phyloP scores from a whole-genome alignment of 1,284 basidiomycete genomes.

The Hortiboletus rubellus region DNA sequence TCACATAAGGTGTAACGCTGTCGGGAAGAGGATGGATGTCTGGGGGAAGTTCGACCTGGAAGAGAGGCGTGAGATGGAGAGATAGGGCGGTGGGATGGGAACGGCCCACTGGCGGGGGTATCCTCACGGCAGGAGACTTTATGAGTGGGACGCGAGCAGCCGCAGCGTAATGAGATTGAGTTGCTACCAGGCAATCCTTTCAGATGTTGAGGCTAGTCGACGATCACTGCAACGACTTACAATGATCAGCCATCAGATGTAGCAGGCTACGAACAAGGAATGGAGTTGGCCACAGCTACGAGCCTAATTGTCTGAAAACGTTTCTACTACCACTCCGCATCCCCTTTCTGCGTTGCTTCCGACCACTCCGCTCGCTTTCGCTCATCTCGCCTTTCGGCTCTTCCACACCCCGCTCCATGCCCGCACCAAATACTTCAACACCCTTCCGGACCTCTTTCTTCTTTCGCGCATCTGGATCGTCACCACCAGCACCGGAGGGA shows the following conservation, averaged over 20 bases:
- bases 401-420: slow-evolving; percentile 76
- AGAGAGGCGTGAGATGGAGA: not conserved
- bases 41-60: slow-evolving; percentile 76
- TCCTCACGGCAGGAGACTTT: slow-evolving; percentile 86
- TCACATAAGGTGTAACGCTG: slow-evolving; percentile 83
- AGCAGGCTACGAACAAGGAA: not conserved
- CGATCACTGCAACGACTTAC: slow-evolving; percentile 18
- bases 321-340: slow-evolving; percentile 87
- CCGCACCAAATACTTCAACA: slow-evolving; percentile 80
- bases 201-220: not conserved
- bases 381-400: slow-evolving; percentile 46
- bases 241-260: slow-evolving; percentile 20
- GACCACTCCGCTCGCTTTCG: slow-evolving; percentile 64
- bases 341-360: slow-evolving; percentile 69
- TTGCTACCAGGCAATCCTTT: slow-evolving; percentile 6
- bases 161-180: slow-evolving; percentile 66
- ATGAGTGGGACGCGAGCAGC: slow-evolving; percentile 80
- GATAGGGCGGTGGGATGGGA: not conserved
- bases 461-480: slow-evolving; percentile 27
- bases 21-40: slow-evolving; percentile 93
- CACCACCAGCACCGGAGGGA: slow-evolving; percentile 44
- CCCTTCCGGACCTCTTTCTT: slow-evolving; percentile 54
- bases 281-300: slow-evolving; percentile 7
- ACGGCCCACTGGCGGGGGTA: slow-evolving; percentile 69
- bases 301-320: slow-evolving; percentile 56